Conservation (phyloP, 768 basidiomycete genomes). For the Podaxis sp. region DNA sequence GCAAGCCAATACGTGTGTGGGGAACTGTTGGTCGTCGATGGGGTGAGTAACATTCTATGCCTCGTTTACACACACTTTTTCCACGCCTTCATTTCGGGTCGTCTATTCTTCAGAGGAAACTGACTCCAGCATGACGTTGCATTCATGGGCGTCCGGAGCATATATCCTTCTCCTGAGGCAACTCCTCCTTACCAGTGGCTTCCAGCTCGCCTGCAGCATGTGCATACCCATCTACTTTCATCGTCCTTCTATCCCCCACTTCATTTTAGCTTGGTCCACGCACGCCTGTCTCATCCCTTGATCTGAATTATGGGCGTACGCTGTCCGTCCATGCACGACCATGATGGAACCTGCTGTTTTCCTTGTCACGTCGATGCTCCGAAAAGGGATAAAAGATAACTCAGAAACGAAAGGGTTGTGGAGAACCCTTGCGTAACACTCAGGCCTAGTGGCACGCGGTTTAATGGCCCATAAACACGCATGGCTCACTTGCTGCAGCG, state of each 20-base stretch:
- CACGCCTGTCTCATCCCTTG: not conserved
- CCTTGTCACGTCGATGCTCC: not conserved
- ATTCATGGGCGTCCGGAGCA: not conserved
- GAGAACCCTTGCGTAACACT: not conserved
- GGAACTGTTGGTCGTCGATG: constrained; percentile 70
- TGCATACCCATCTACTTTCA: not conserved
- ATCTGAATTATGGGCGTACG: not conserved
- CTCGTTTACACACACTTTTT: not conserved
- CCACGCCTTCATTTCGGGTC: constrained; percentile 16
- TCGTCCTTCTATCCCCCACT: not conserved
- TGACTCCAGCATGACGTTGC: not conserved
- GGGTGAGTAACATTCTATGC: constrained; percentile 39
- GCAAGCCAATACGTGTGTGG: constrained; percentile 76
- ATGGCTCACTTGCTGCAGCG: not conserved
- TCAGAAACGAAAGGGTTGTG: not conserved
- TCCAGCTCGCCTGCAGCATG: not conserved
- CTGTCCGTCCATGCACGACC: not conserved
- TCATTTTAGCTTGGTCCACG: not conserved
- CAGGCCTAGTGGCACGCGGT: constrained; percentile 8
- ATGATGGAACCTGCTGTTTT: not conserved
- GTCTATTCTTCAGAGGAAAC: constrained; percentile 13
- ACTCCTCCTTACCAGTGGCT: not conserved
- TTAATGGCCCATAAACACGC: not conserved
- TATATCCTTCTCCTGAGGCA: not conserved
- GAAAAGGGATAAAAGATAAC: not conserved